phyloP scores from a whole-genome alignment of 1,284 basidiomycete genomes.

The Fomitopsis betulina region DNA sequence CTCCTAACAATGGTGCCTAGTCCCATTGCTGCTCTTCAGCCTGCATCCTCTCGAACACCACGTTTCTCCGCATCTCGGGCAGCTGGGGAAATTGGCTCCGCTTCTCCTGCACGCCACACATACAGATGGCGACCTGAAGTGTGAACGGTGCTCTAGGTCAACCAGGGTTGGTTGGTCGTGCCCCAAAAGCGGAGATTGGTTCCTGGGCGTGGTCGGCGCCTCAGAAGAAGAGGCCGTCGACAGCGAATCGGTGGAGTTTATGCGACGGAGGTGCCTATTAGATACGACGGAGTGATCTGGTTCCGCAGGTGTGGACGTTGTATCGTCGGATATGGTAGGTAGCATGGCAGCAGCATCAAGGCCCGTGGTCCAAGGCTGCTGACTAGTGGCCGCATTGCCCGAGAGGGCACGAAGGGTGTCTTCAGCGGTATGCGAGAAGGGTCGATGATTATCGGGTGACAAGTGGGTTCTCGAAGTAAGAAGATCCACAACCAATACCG shows the following conservation, averaged over 20 bases:
- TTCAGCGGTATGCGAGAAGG: not conserved
- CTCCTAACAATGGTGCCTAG: conserved; percentile 40
- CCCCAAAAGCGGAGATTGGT: conserved; percentile 15
- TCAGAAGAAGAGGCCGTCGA: conserved; percentile 25
- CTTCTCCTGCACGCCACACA: conserved; percentile 55
- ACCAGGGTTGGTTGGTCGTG: conserved; percentile 42
- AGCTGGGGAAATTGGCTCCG: conserved; percentile 62
- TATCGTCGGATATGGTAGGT: conserved; percentile 6
- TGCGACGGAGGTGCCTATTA: conserved; percentile 16
- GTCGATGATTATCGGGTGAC: conserved; percentile 1
- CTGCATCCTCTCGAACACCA: conserved; percentile 72
- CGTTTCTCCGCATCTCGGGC: conserved; percentile 54
- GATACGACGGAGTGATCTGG: conserved; percentile 10
- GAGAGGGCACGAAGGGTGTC: not conserved
- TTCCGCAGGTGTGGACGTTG: conserved; percentile 2
- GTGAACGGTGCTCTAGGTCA: conserved; percentile 51
- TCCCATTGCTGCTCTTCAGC: conserved; percentile 36
- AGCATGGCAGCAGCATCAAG: not conserved
- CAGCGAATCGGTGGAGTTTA: conserved; percentile 25
- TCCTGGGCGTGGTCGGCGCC: conserved; percentile 22
- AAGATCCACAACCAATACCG: conserved; percentile 13
- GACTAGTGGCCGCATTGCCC: not conserved
- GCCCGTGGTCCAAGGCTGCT: not conserved
- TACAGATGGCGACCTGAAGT: conserved; percentile 36
- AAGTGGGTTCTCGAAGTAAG: conserved; percentile 10